A percentile compares a stretch with the other conserved stretches of the same genome.
phyloP scores from a whole-genome alignment of 805 yeast genomes.

The Suhomyces sp. region DNA sequence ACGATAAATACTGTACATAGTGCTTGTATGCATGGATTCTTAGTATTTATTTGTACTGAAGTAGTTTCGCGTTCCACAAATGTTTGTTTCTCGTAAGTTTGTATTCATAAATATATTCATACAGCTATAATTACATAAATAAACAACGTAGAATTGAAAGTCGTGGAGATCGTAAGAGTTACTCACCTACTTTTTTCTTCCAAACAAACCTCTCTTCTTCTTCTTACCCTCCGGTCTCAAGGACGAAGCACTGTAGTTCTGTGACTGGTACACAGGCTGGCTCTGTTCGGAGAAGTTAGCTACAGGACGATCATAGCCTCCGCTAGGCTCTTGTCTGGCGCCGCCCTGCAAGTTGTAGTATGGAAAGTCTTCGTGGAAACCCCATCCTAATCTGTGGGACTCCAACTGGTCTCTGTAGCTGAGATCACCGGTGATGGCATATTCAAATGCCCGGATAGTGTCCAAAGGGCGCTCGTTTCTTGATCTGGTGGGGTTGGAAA shows the following conservation, averaged over 20 bases:
- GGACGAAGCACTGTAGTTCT: constrained; percentile 55
- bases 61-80: no score
- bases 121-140: background rate
- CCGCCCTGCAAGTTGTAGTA: constrained; percentile 35
- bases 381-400: constrained; percentile 76
- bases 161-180: background rate
- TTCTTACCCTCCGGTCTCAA: constrained; percentile 40
- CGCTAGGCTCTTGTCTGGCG: constrained; percentile 23
- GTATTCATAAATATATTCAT: background rate
- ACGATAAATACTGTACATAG: no score
- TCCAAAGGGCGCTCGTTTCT: constrained; percentile 97
- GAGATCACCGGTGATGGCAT: constrained; percentile 86
- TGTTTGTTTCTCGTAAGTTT: background rate
- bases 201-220: constrained; percentile 79
- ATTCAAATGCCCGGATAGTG: constrained; percentile 91
- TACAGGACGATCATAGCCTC: constrained; percentile 30
- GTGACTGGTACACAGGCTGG: constrained; percentile 49
- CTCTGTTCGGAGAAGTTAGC: constrained; percentile 37
- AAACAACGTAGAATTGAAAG: background rate
- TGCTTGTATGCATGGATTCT: no score
- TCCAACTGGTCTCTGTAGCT: constrained; percentile 79
- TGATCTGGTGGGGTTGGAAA: constrained; percentile 88
- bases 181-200: constrained; percentile 46
- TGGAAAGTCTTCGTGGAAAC: constrained; percentile 78
- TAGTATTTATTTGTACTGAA: no score